Evolutionary conservation across 2,329 filamentous ascomycete genomes (phyloP).

Genomic region (Pyrenophora teres): DNA sequence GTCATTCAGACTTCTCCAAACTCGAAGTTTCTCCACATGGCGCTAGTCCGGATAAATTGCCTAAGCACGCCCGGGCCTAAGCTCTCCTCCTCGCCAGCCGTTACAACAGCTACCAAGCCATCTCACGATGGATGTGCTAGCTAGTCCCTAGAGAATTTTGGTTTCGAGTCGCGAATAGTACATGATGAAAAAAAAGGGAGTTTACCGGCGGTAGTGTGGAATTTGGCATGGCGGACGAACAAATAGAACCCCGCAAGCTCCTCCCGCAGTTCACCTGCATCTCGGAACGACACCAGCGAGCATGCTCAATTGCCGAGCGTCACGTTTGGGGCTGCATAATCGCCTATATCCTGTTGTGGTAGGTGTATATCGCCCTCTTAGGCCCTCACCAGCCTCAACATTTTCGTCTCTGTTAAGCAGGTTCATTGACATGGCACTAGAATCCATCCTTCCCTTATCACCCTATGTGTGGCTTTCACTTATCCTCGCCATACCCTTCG

Average conservation of each 20-base stretch:
- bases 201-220: not conserved
- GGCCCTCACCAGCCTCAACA: not conserved
- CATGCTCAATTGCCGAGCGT: conserved; percentile 29
- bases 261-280: not conserved
- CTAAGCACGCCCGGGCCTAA: no score
- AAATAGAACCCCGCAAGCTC: conserved; percentile 16
- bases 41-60: no score
- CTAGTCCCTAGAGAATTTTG: no score
- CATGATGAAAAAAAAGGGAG: not conserved
- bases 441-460: conserved; percentile 22
- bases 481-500: conserved; percentile 30
- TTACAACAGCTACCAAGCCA: no score
- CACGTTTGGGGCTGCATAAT: conserved; percentile 8
- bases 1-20: no score
- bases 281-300: conserved; percentile 21
- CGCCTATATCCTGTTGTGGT: conserved; percentile 5
- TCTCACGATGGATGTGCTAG: no score
- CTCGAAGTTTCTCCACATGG: no score
- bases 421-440: conserved; percentile 32
- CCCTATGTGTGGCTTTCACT: conserved; percentile 35
- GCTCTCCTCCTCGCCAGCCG: no score
- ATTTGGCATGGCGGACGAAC: conserved; percentile 1
- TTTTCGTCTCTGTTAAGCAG: not conserved
- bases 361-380: not conserved
- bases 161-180: no score